A percentile compares a stretch with the other conserved stretches of the same genome.
phyloP scores from a whole-genome alignment of 352 stramenopile species.

The Globisporangium cystogenes region DNA sequence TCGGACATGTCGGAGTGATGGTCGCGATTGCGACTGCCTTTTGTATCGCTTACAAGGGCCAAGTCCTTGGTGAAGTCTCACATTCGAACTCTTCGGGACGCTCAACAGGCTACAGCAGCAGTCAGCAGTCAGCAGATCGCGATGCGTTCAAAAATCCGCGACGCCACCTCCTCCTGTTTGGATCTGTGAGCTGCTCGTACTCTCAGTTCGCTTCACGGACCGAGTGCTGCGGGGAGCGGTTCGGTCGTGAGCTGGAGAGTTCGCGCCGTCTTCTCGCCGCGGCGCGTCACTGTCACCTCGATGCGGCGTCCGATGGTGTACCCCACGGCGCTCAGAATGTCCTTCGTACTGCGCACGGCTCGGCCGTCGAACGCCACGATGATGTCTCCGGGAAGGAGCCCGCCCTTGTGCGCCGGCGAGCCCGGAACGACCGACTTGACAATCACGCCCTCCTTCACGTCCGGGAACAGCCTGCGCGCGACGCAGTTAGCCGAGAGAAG shows the following conservation, averaged over 20 bases:
- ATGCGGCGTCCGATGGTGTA: conserved; percentile 73
- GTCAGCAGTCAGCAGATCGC: no score
- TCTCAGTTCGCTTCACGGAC: background rate
- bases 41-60: no score
- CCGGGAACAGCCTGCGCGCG: conserved; percentile 60
- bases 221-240: conserved; percentile 37
- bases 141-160: no score
- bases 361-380: conserved; percentile 78
- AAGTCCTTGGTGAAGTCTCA: no score
- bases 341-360: conserved; percentile 61
- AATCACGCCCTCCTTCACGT: conserved; percentile 77
- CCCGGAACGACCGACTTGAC: conserved; percentile 74
- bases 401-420: conserved; percentile 76
- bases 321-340: conserved; percentile 62
- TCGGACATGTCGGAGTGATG: no score
- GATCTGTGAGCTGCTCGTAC: no score
- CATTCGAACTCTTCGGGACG: no score
- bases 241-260: conserved; percentile 58
- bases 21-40: no score
- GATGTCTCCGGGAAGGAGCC: conserved; percentile 64
- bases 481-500: no score
- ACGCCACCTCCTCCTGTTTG: no score
- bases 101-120: no score
- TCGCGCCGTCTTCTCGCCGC: conserved; percentile 36
- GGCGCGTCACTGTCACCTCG: conserved; percentile 55